Evolutionary conservation across 768 basidiomycete genomes (phyloP).

Genomic region (Termitomyces heimii): DNA sequence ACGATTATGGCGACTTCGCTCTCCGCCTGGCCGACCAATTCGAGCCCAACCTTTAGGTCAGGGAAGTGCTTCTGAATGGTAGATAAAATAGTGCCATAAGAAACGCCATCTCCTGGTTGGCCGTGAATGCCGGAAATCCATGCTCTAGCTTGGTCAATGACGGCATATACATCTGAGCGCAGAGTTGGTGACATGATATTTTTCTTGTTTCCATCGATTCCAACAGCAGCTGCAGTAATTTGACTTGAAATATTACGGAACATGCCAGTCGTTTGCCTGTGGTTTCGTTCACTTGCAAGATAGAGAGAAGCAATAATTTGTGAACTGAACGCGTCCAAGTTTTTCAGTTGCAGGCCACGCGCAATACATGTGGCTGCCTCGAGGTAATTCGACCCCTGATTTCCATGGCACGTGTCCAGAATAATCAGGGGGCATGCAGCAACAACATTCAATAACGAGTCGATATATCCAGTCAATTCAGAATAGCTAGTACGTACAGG

Average conservation of each 20-base stretch:
- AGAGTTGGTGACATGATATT: conserved; percentile 43
- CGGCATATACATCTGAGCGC: conserved; percentile 44
- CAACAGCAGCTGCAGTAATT: conserved; percentile 26
- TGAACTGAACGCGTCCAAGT: neutral
- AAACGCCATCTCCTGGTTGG: conserved; percentile 50
- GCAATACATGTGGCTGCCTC: conserved; percentile 30
- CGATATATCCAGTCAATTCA: neutral
- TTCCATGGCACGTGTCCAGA: neutral
- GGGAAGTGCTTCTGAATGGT: conserved; percentile 47
- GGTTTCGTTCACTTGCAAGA: neutral
- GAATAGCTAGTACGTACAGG: conserved; percentile 1
- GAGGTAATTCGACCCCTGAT: conserved; percentile 20
- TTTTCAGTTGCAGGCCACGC: conserved; percentile 12
- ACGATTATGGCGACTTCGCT: conserved; percentile 43
- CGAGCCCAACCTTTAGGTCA: conserved; percentile 36
- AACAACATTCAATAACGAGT: neutral
- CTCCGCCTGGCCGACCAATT: conserved; percentile 40
- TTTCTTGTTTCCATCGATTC: conserved; percentile 31
- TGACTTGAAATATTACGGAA: conserved; percentile 41
- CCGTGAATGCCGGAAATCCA: conserved; percentile 40
- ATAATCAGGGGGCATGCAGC: neutral
- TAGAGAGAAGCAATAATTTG: neutral
- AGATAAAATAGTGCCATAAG: conserved; percentile 37
- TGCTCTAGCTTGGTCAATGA: conserved; percentile 38
- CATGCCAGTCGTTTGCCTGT: conserved; percentile 25